Conservation (phyloP, 2,329 filamentous ascomycete genomes). For the Ambrosiella beaveri region DNA sequence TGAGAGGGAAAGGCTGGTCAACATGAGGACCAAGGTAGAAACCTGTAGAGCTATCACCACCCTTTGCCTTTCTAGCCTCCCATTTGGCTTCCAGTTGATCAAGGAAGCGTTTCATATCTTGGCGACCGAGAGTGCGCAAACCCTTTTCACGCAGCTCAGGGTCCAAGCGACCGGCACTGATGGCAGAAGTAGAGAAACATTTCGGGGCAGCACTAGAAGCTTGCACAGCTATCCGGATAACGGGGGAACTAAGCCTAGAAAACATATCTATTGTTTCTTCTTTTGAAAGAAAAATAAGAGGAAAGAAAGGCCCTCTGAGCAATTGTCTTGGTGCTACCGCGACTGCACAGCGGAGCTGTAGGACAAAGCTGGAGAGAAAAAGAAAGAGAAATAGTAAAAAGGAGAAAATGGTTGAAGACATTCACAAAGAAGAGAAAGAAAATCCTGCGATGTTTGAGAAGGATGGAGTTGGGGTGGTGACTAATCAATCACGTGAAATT, state of each 20-base stretch:
- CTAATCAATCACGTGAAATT: constrained; percentile 4
- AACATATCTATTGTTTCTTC: neutral
- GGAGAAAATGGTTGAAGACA: neutral
- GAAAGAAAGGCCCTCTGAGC: neutral
- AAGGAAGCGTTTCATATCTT: constrained; percentile 12
- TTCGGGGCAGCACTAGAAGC: neutral
- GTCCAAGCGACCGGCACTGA: constrained; percentile 8
- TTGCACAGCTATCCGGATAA: neutral
- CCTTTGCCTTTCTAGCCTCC: constrained; percentile 11
- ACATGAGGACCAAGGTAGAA: constrained; percentile 23
- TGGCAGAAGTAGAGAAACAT: constrained; percentile 1
- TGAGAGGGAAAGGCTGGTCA: constrained; percentile 54
- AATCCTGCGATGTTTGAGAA: constrained; percentile 9
- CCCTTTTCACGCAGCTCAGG: constrained; percentile 7
- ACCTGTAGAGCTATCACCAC: constrained; percentile 16
- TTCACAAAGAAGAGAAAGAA: constrained; percentile 2
- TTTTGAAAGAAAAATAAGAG: neutral
- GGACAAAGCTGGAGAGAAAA: constrained; percentile 11
- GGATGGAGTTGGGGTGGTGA: constrained; percentile 5
- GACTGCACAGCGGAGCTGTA: constrained; percentile 14
- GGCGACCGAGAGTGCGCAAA: constrained; percentile 10
- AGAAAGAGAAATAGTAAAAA: constrained; percentile 4
- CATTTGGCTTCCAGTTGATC: constrained; percentile 14
- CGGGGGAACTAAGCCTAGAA: neutral
- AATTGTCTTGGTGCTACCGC: constrained; percentile 1